phyloP scores from a whole-genome alignment of 805 yeast species.

The Metschnikowia vanudenii region DNA sequence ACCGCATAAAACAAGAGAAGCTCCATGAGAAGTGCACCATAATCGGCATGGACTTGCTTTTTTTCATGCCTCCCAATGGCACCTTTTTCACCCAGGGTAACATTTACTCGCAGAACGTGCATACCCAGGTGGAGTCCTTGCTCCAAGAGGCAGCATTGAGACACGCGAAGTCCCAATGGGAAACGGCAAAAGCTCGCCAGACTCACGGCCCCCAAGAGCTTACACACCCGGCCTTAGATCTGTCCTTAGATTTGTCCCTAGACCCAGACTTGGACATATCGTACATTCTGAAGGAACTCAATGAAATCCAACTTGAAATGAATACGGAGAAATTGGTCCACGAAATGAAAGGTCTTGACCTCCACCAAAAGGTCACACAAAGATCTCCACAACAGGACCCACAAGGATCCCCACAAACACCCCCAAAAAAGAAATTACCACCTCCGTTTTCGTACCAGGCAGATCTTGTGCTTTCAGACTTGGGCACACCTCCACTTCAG shows the following conservation, averaged over 20 bases:
- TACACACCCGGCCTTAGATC: no score
- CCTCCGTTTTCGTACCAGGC: conserved; percentile 26
- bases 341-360: background rate
- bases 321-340: conserved; percentile 21
- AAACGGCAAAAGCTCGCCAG: background rate
- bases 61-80: conserved; percentile 77
- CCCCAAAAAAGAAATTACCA: no score
- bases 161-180: background rate
- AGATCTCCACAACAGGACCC: no score
- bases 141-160: conserved; percentile 16
- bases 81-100: conserved; percentile 84
- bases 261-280: conserved; percentile 16
- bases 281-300: conserved; percentile 30
- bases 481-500: conserved; percentile 34
- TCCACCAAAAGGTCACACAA: no score
- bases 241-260: no score
- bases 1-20: conserved; percentile 29
- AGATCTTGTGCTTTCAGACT: conserved; percentile 38
- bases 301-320: conserved; percentile 23
- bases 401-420: no score
- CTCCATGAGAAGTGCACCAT: conserved; percentile 33
- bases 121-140: conserved; percentile 11
- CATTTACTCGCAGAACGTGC: conserved; percentile 50
- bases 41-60: conserved; percentile 57
- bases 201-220: no score